Percentiles rank a stretch among this genome's conserved stretches.
These are phyloP conservation scores for Nectriaceae sp. DNA, from an alignment of 2,329 filamentous ascomycete species.

Conservation along the genomic window DNA sequence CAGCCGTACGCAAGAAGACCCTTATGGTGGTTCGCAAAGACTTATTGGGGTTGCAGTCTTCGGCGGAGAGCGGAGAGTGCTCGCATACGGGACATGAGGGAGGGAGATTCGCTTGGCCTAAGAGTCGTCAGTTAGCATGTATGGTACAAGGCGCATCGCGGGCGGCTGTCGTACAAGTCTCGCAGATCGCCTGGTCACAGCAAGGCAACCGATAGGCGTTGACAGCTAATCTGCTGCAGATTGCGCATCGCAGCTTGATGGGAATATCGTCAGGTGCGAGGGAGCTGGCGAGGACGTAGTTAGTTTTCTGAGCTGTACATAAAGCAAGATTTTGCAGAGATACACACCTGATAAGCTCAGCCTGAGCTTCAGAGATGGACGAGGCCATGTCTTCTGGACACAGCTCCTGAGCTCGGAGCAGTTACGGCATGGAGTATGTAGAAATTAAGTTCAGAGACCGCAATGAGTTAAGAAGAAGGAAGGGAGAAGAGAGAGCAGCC, in stretches of 20 bases:
- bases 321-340: not conserved
- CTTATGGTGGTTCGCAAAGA: constrained; percentile 88
- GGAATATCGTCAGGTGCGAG: constrained; percentile 83
- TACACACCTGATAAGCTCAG: constrained; percentile 59
- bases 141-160: not conserved
- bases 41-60: constrained; percentile 87
- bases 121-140: not conserved
- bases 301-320: not conserved
- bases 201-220: constrained; percentile 92
- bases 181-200: constrained; percentile 94
- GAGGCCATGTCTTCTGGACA: constrained; percentile 34
- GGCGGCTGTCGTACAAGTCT: constrained; percentile 62
- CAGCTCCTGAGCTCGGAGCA: constrained; percentile 18
- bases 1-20: constrained; percentile 85
- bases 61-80: constrained; percentile 82
- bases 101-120: constrained; percentile 75
- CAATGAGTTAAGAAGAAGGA: constrained; percentile 4
- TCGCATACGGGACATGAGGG: constrained; percentile 90
- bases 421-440: constrained; percentile 14
- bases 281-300: constrained; percentile 55
- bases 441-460: not conserved
- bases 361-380: constrained; percentile 51
- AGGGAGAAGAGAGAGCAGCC: constrained; percentile 7
- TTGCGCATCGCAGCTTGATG: constrained; percentile 93
- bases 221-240: constrained; percentile 86